Percentiles rank a stretch among this genome's conserved stretches.
phyloP scores from a whole-genome alignment of 257 asterid species.

The Nicotiana undulata region DNA sequence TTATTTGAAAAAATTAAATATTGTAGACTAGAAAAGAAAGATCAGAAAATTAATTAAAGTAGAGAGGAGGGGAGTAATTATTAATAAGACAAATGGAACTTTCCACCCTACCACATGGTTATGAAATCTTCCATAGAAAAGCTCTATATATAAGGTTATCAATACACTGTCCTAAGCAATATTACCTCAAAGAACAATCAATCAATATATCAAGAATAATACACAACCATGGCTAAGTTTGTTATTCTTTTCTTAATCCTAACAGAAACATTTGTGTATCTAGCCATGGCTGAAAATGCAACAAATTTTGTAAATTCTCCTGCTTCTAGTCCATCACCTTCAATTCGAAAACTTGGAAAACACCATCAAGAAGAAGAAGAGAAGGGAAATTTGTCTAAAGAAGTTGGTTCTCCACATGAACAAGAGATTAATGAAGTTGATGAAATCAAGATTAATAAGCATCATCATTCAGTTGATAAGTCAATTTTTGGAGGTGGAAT shows the following conservation, averaged over 20 bases:
- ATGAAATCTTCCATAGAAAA: neutral
- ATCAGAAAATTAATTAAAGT: no score
- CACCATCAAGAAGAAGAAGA: neutral
- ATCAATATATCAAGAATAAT: neutral
- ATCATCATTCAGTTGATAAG: slow-evolving; percentile 15
- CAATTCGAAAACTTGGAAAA: slow-evolving; percentile 14
- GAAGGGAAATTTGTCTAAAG: neutral
- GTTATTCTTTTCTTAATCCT: slow-evolving; percentile 14
- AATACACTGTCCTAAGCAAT: neutral
- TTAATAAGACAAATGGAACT: slow-evolving; percentile 13
- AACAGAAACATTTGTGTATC: neutral
- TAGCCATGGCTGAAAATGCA: slow-evolving; percentile 11
- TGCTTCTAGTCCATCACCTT: slow-evolving; percentile 6
- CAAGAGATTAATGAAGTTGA: neutral
- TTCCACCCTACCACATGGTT: slow-evolving; percentile 14
- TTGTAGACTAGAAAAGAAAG: no score
- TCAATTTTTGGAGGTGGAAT: slow-evolving; percentile 32
- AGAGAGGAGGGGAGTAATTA: no score
- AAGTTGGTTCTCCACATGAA: slow-evolving; percentile 5
- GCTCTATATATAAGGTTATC: neutral
- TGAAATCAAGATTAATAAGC: slow-evolving; percentile 4
- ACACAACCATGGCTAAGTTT: slow-evolving; percentile 8
- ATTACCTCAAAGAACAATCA: slow-evolving; percentile 1
- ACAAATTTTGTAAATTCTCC: neutral
- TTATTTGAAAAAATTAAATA: no score